Percentiles rank a stretch among this genome's conserved stretches.
Conservation (phyloP, 139 green algal species). For the Chloropicon primus region DNA sequence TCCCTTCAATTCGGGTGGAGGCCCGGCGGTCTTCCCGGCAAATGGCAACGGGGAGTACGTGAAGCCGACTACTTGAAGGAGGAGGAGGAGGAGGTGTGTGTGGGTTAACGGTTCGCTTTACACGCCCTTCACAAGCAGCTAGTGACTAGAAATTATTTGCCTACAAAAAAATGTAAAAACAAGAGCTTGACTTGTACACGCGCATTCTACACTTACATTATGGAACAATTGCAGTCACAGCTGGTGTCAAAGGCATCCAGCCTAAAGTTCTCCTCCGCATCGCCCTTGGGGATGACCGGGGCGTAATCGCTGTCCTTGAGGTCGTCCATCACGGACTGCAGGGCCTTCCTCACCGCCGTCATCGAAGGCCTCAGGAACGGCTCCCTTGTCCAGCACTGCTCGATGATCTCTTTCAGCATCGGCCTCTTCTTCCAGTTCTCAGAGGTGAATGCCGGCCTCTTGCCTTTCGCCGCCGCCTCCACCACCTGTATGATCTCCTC, state of each 20-base stretch:
- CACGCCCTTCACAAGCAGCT: too few species aligned
- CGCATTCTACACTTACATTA: too few species aligned
- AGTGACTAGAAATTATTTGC: too few species aligned
- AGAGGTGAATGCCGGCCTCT: background rate
- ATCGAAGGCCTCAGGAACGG: background rate
- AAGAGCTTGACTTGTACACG: too few species aligned
- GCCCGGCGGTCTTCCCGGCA: background rate
- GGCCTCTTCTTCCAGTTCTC: background rate
- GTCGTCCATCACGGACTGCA: background rate
- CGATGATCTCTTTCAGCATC: background rate
- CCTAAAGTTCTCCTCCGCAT: background rate
- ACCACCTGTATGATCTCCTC: background rate
- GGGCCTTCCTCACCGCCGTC: background rate
- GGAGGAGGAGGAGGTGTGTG: background rate
- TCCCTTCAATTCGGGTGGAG: slow-evolving; percentile 2
- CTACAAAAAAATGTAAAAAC: too few species aligned
- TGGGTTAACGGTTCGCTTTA: too few species aligned
- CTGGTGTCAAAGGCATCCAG: background rate
- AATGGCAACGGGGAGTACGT: slow-evolving; percentile 2
- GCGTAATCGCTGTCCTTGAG: background rate
- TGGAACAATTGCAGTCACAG: background rate
- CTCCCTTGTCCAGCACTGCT: background rate
- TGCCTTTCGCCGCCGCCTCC: background rate
- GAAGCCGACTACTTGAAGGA: too few species aligned
- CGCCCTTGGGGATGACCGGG: background rate